Evolutionary conservation across 192 early-diverging fungal species (phyloP), one percentile per base, ranked within the genome.

Genomic region (Pilobolus umbonatus): DNA sequence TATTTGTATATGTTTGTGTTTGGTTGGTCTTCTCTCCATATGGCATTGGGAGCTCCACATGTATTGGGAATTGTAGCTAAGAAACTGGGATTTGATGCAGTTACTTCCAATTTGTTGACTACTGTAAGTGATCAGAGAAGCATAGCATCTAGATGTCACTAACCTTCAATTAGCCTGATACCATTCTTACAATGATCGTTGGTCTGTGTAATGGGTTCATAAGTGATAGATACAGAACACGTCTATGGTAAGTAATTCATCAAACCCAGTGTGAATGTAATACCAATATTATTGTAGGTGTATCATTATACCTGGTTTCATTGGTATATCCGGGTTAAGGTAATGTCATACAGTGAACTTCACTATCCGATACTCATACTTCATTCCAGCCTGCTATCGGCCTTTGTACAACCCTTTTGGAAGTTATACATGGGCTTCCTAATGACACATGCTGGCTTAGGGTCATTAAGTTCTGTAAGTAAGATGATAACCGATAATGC

Each of bases 381-480:
- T 21, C 0, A 7, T 28, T n/a, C 5, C 53, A 68, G 67, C 10
- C 26, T 72, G 38, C 55, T 72, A 15, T 60, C 64, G 19, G 44
- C 40, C 1, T 72, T 65, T 55, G 63, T 72, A 17, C 70, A 72
- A 26, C 70, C 70, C 1, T 72, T 72, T 49, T 49, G 56, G n/a
- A 24, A 55, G 9, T 50, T 72, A 5, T 72, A 66, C 21, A 1
- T 67, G 26, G 70, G 48, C 0, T 72, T 72, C 36, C 10, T 72
- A 32, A 29, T 72, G 10, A 62, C 61, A 15, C 56, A 62, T 48
- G 55, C 64, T 30, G 70, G 64, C 2, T 2, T 65, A 5, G 60
- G 60, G 3, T 57, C 52, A 30, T 38, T 56, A 3, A 58, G 54
- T 24, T 65, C 69, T 22, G 69, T 71, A 62, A 31, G 68, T 43